These are phyloP conservation scores for Neolecta irregularis DNA, from an alignment of 1,139 yeast species.

Conservation along the genomic window DNA sequence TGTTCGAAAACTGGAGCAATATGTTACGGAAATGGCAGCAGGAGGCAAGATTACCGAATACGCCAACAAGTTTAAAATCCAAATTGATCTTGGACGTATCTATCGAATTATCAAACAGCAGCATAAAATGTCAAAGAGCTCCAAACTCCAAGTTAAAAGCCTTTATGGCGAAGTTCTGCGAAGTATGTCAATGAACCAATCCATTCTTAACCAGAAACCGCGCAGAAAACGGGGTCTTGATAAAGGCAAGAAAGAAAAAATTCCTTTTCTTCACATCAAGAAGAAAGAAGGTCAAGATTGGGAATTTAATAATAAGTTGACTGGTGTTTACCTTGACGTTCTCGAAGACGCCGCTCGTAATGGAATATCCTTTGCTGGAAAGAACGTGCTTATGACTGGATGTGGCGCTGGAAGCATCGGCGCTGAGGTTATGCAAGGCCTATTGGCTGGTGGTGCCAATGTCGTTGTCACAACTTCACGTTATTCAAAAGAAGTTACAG, in stretches of 20 bases:
- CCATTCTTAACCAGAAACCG: constrained; percentile 5
- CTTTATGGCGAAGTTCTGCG: constrained; percentile 65
- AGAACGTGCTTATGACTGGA: constrained; percentile 85
- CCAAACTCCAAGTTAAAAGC: constrained; percentile 63
- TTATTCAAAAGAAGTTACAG: constrained; percentile 86
- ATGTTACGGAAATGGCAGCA: constrained; percentile 90
- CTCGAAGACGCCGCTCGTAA: constrained; percentile 82
- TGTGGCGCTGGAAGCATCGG: constrained; percentile 99
- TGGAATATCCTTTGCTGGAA: constrained; percentile 80
- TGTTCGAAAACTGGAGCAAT: constrained; percentile 88
- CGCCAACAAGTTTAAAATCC: constrained; percentile 38
- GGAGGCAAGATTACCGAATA: constrained; percentile 77
- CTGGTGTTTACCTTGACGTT: constrained; percentile 71
- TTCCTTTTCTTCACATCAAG: constrained; percentile 89
- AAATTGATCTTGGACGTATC: constrained; percentile 70
- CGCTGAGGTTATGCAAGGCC: constrained; percentile 89
- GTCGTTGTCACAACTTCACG: constrained; percentile 92
- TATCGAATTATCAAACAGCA: constrained; percentile 56
- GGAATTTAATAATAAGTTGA: constrained; percentile 67
- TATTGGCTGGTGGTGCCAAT: constrained; percentile 94
- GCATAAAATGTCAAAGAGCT: constrained; percentile 36
- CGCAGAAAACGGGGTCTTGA: constrained; percentile 23
- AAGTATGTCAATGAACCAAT: constrained; percentile 34
- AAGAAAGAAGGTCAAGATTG: constrained; percentile 58
- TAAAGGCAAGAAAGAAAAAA: constrained; percentile 44